phyloP scores from a whole-genome alignment of 495 filamentous ascomycete species.

The Aspergillus coremiiformis region DNA sequence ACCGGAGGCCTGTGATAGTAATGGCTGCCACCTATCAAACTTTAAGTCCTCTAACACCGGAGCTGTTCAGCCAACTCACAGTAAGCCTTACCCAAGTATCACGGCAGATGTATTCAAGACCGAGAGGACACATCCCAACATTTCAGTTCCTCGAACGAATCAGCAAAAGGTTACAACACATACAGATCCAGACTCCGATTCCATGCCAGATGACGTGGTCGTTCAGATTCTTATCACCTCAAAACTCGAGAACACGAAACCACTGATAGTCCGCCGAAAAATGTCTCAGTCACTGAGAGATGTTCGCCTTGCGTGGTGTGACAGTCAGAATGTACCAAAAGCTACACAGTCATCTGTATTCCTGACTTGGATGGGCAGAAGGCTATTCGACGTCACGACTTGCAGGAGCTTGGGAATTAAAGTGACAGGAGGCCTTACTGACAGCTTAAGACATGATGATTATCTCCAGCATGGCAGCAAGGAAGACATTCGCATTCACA shows the following conservation, averaged over 20 bases:
- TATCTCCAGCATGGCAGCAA: slow-evolving; percentile 19
- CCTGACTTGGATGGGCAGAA: slow-evolving; percentile 70
- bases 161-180: not conserved
- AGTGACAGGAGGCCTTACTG: slow-evolving; percentile 22
- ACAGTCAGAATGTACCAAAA: slow-evolving; percentile 45
- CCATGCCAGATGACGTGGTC: slow-evolving; percentile 30
- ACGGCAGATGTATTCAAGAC: not conserved
- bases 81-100: not conserved
- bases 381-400: slow-evolving; percentile 65
- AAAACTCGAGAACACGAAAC: slow-evolving; percentile 50
- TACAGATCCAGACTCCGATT: not conserved
- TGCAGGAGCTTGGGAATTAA: slow-evolving; percentile 57
- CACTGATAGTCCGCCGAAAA: slow-evolving; percentile 60
- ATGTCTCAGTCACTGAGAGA: slow-evolving; percentile 57
- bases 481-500: slow-evolving; percentile 40
- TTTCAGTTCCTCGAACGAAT: not conserved
- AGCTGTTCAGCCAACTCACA: not conserved
- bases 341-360: slow-evolving; percentile 50
- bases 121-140: not conserved
- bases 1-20: not conserved
- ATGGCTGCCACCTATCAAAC: not conserved
- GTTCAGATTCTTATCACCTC: slow-evolving; percentile 69
- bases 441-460: slow-evolving; percentile 29
- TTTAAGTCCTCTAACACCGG: not conserved
- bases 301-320: slow-evolving; percentile 61